Base-by-base conservation (phyloP, 805 yeast species). In the Kodamaea laetipori region DNA sequence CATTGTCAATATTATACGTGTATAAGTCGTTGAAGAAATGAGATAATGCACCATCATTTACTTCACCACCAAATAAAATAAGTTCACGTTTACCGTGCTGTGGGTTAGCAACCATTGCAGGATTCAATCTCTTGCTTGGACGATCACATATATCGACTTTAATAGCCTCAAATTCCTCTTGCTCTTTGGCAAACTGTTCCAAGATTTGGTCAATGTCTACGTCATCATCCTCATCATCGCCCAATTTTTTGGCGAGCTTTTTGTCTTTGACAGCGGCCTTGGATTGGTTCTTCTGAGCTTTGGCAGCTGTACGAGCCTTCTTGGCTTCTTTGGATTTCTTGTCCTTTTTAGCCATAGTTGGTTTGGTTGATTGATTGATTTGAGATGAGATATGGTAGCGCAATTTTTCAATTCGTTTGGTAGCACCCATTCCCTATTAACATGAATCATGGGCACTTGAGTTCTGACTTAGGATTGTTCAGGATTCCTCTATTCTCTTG, bases 251-350 rank as follows among this genome's bases (percentile, higher is more conserved):
- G 42, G 86, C 82, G 54, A 77, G 71, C 61, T 89, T 88, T 64
- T 90, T 87, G 54, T 76, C 73, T 65, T 88, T 90, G 6, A 62
- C 54, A 34, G 82, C 94, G 6, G 94, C 82, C 60, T 94, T 92
- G 41, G 80, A 69, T 40, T 72, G 75, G 41, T 80, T 84, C 64
- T 92, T 92, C 64, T 83, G 82, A 48, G 78, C 80, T 69, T 92
- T 92, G 50, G 79, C 88, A 27, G 92, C 95, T 21, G 84, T 71
- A 37, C 96, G 80, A 16, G 94, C 95, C 76, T 89, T 90, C 66
- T 89, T 89, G 54, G 96, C 88, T 37, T 87, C 96, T 64, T 89
- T 90, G 52, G 87, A 82, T 64, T 89, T 87, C 67, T 88, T 89
- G 49, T 75, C 83, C 56, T 80, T 86, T 69, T 90, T 92, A 11